A percentile compares a stretch with the other conserved stretches of the same genome.
phyloP scores from a whole-genome alignment of 495 filamentous ascomycete genomes.

The Tuber calosporum region DNA sequence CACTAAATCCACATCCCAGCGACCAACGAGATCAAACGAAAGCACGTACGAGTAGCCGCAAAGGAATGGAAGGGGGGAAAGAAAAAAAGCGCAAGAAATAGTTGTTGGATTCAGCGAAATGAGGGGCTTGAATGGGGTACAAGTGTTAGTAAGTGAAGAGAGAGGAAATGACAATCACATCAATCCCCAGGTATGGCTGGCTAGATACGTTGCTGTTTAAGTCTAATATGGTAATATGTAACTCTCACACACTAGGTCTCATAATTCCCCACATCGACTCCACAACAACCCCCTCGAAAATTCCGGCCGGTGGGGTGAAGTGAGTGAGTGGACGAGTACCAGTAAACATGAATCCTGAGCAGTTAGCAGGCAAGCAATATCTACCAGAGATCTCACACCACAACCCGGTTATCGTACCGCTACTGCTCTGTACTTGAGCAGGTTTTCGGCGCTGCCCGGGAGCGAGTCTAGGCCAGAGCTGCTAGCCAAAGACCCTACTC shows the following conservation, averaged over 20 bases:
- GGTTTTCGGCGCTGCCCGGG: neutral
- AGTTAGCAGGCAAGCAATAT: neutral
- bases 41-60: neutral
- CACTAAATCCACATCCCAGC: conserved; percentile 4
- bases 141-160: neutral
- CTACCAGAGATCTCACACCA: neutral
- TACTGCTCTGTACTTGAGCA: neutral
- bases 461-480: neutral
- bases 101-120: neutral
- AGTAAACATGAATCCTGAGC: neutral
- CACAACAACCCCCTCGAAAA: neutral
- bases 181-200: neutral
- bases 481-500: neutral
- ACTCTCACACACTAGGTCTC: neutral
- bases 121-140: neutral
- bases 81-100: neutral
- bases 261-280: neutral
- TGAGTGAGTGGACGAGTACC: neutral
- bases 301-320: neutral
- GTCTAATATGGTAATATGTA: neutral
- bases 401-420: neutral
- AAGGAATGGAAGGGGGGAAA: neutral
- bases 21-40: neutral
- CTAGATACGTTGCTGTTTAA: neutral
- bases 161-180: neutral